Evolutionary conservation across 495 filamentous ascomycete genomes (phyloP), one percentile per base, ranked within the genome.

Genomic region (Aspergillus biplanus): DNA sequence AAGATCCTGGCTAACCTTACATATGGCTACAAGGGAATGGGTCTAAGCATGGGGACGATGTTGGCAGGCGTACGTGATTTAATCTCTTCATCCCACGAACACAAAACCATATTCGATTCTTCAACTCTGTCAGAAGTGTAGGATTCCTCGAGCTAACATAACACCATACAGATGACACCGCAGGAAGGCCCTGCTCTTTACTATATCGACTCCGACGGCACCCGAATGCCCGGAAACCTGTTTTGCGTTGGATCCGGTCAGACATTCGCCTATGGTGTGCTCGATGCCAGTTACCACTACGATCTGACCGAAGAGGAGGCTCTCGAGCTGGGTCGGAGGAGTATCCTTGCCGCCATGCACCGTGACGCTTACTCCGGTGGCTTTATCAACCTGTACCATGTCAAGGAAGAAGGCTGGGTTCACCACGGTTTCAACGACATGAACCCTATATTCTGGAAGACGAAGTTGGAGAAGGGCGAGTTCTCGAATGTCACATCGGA

Each of bases 1-100:
- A 99, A 99, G 85, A 98, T 99, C 71, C 91, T 99, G 56, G 90
- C 95, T 71, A 99, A 99, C 81, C 85, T 99, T 66, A 92, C 97
- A 69, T 99, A 98, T 83, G 86, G 87, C 61, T 99, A 99, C 86
- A 99, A 99, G 81, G 93, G 93, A 69, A 94, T 93, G 88, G 95
- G 95, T 33, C 78, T 99, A 68, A 93, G 90, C 70, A 98, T 99
- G 95, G 95, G 95, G 60, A 99, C 95, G 62, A 99, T 99, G 95
- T 94, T 94, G 80, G 92, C 94, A 64, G 95, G 95, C 68, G 96
- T 99, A 75, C 50, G 78, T 75, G 9, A 13, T 42, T 27, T 27
- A 27, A 27, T 2, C 21, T 2, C 33, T 15, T 12, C 11, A 35
- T 37, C 16, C 13, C 21, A 27, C 21, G 21, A 27, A 27, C 21